A percentile compares a stretch with the other conserved stretches of the same genome.
Evolutionary conservation across 2,329 filamentous ascomycete genomes (phyloP).

Genomic region (Tympanopsis confertula): DNA sequence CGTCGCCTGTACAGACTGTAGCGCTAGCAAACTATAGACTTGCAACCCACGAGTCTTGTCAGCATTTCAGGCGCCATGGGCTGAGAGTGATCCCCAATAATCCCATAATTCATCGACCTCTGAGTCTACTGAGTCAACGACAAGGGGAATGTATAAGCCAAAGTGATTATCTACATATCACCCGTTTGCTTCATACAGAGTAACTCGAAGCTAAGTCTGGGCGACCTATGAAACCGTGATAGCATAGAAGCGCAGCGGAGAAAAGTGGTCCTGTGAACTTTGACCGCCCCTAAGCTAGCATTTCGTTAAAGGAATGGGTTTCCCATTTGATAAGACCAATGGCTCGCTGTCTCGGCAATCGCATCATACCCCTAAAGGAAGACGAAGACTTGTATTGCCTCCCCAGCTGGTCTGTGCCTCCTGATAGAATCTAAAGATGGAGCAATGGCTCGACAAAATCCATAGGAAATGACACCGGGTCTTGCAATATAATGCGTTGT

Average conservation of each 20-base stretch:
- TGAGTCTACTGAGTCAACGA: neutral
- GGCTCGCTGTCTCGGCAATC: neutral
- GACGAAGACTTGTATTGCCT: neutral
- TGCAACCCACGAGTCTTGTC: neutral
- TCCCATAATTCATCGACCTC: neutral
- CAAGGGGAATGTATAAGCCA: neutral
- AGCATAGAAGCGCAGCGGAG: neutral
- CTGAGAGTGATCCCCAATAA: neutral
- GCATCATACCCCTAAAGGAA: neutral
- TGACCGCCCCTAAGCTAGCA: neutral
- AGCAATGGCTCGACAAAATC: neutral
- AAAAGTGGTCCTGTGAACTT: neutral
- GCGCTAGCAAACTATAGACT: neutral
- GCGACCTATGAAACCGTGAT: neutral
- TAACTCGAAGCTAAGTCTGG: neutral
- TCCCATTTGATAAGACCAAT: neutral
- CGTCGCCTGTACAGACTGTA: neutral
- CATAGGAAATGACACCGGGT: neutral
- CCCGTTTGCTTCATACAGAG: neutral
- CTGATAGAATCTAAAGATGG: slow-evolving; percentile 1
- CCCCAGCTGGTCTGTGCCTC: neutral
- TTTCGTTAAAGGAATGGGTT: slow-evolving; percentile 1
- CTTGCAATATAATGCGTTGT: neutral
- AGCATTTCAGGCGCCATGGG: neutral
- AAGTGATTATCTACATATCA: neutral